Conservation (phyloP, 176 grass and related monocot genomes). For the Poa pratensis region DNA sequence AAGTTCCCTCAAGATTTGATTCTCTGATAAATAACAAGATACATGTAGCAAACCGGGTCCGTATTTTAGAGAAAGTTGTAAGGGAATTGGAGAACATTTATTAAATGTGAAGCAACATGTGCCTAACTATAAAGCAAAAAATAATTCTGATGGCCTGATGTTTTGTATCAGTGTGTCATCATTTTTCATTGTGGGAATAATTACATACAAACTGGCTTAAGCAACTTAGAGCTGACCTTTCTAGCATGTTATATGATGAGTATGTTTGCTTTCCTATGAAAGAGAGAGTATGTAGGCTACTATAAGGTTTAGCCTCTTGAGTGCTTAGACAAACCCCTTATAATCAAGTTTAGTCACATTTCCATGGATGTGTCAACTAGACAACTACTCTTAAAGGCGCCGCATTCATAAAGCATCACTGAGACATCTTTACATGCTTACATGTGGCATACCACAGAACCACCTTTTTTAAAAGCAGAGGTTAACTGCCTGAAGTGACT, state of each 20-base stretch:
- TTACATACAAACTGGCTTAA: slow-evolving; percentile 34
- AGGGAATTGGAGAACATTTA: slow-evolving; percentile 24
- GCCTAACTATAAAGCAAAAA: slow-evolving; percentile 33
- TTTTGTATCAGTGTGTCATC: slow-evolving; percentile 32
- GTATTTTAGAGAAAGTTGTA: slow-evolving; percentile 8
- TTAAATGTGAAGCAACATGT: slow-evolving; percentile 6
- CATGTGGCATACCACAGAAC: slow-evolving; percentile 10
- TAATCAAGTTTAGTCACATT: slow-evolving; percentile 5
- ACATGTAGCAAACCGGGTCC: slow-evolving; percentile 16
- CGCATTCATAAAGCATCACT: background rate
- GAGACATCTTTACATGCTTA: slow-evolving; percentile 18
- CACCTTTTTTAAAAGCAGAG: slow-evolving; percentile 24
- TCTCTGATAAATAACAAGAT: slow-evolving; percentile 22
- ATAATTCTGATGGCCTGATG: background rate
- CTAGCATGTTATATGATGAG: background rate
- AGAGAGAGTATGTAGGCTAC: background rate
- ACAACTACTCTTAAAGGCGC: slow-evolving; percentile 8
- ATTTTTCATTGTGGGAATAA: slow-evolving; percentile 16
- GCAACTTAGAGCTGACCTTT: slow-evolving; percentile 30
- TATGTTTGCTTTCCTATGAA: background rate
- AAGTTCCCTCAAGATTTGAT: slow-evolving; percentile 33
- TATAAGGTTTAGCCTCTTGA: background rate
- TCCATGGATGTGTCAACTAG: slow-evolving; percentile 5
- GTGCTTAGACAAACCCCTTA: background rate
- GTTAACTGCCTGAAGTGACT: slow-evolving; percentile 16